A percentile compares a stretch with the other conserved stretches of the same genome.
Conservation (phyloP, 176 grass and related monocot species). For the Bothriochloa decipiens region DNA sequence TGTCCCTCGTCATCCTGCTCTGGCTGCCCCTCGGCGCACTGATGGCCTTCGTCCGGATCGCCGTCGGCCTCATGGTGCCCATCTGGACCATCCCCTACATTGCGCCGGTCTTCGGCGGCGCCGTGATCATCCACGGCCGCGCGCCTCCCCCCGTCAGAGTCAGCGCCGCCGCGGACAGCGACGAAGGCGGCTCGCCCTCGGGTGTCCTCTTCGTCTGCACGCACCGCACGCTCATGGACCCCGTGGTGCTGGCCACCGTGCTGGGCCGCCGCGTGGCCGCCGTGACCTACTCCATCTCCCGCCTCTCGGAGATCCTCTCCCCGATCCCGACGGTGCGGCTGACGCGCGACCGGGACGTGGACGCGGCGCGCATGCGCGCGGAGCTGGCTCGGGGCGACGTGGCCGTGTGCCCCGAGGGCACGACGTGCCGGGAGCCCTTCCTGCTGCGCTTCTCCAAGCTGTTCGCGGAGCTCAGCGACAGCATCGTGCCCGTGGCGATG, state of each 20-base stretch:
- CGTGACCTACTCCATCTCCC: conserved; percentile 85
- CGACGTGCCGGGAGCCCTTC: conserved; percentile 93
- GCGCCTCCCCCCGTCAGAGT: conserved; percentile 28
- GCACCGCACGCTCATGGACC: conserved; percentile 86
- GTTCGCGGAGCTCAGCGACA: conserved; percentile 93
- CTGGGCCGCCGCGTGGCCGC: conserved; percentile 65
- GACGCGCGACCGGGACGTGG: conserved; percentile 58
- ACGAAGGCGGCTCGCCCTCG: background rate
- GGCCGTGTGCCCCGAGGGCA: conserved; percentile 91
- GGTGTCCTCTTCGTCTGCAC: conserved; percentile 94
- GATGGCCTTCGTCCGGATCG: conserved; percentile 71
- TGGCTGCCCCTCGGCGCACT: conserved; percentile 77
- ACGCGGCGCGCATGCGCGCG: conserved; percentile 52
- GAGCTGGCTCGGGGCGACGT: conserved; percentile 73
- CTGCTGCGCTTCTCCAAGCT: conserved; percentile 89
- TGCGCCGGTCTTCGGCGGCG: conserved; percentile 69
- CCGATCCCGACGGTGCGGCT: conserved; percentile 74
- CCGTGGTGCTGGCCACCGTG: conserved; percentile 64
- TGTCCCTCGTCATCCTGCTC: conserved; percentile 69
- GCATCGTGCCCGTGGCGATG: conserved; percentile 89
- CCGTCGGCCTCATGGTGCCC: conserved; percentile 64
- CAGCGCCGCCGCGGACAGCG: background rate
- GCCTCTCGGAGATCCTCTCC: conserved; percentile 66
- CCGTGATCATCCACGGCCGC: conserved; percentile 57
- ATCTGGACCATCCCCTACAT: conserved; percentile 55